phyloP scores from a whole-genome alignment of 225 moss, liverwort and hornwort species.

The Marchantia polymorpha region DNA sequence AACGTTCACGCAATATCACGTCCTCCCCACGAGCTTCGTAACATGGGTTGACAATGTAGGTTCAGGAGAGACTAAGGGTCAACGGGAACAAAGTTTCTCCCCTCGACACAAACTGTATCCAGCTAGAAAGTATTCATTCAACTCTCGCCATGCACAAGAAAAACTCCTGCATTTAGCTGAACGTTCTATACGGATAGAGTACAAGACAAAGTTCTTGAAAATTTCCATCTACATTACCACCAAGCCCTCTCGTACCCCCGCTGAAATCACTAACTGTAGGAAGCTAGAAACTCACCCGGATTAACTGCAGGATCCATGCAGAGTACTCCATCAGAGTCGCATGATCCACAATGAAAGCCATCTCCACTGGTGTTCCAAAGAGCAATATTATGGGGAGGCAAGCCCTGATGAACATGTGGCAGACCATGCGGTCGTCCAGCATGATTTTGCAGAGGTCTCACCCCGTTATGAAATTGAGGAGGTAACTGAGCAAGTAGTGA shows the following conservation, averaged over 20 bases:
- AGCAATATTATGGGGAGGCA: constrained; percentile 19
- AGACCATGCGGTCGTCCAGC: constrained; percentile 17
- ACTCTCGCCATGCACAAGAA: too few relatives aligned
- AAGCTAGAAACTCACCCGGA: constrained; percentile 20
- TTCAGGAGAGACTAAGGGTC: too few relatives aligned
- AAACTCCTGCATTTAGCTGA: too few relatives aligned
- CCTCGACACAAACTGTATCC: too few relatives aligned
- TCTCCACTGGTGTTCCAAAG: constrained; percentile 17
- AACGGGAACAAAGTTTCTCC: too few relatives aligned
- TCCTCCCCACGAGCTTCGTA: too few relatives aligned
- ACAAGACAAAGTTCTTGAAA: too few relatives aligned
- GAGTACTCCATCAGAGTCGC: constrained; percentile 28
- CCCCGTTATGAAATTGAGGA: constrained; percentile 15
- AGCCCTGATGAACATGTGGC: constrained; percentile 14
- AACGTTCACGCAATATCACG: too few relatives aligned
- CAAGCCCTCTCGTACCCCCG: not conserved
- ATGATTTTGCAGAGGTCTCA: constrained; percentile 24
- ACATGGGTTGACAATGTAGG: too few relatives aligned
- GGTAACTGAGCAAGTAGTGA: constrained; percentile 20
- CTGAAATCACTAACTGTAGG: not conserved
- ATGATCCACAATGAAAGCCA: constrained; percentile 29
- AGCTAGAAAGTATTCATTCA: too few relatives aligned
- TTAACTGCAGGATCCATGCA: constrained; percentile 31
- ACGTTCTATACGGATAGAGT: too few relatives aligned
- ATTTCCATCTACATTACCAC: not conserved